Base-by-base conservation (phyloP, 1,284 basidiomycete species). In the Cutaneotrichosporon cutaneum region DNA sequence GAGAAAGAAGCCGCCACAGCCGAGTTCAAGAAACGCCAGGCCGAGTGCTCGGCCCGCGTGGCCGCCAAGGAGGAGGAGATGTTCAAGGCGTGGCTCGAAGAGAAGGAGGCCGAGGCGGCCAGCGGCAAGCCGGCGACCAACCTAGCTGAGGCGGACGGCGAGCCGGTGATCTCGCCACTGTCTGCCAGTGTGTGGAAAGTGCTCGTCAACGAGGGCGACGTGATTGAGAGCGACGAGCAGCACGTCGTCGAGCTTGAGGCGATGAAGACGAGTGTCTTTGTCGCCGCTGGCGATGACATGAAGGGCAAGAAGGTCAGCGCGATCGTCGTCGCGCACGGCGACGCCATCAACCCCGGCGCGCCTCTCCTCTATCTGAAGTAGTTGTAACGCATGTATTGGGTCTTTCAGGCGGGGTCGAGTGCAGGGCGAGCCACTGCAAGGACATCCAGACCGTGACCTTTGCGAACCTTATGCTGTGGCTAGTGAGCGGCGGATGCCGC, bases 101-200 rank as follows among this genome's bases (percentile, higher is more conserved):
- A 50, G 59, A 66, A 66, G 59, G 64, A 55, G 18, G 64, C 56
- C 54, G 64, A 66, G 54, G 57, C 51, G 10, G 59, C 58, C 4
- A 32, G 21, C 42, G 63, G 59, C 52, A 52, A 58, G 48, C 16
- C 51, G 9, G 32, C 45, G 14, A 32, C 39, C 2, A 21, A 10
- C 22, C 39, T 54, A 1, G 56, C 22, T 7, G 59, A 61, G 10
- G 55, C 54, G 7, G 57, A 22, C 18, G 70, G 62, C 16, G 61
- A 65, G 16, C 63, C 68, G 26, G 72, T 79, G 32, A 65, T 70
- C 3, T 81, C 86, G 0, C 82, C 84, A 0, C 75, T 88, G 48
- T 81, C 83, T 10, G 86, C 85, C 0, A 81, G 81, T 11, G 75
- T 88, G 9, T 87, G 84, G 85, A 87, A 85, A 71, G 81, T 88